Evolutionary conservation across 768 basidiomycete genomes (phyloP).

Genomic region (Clathrus columnatus): DNA sequence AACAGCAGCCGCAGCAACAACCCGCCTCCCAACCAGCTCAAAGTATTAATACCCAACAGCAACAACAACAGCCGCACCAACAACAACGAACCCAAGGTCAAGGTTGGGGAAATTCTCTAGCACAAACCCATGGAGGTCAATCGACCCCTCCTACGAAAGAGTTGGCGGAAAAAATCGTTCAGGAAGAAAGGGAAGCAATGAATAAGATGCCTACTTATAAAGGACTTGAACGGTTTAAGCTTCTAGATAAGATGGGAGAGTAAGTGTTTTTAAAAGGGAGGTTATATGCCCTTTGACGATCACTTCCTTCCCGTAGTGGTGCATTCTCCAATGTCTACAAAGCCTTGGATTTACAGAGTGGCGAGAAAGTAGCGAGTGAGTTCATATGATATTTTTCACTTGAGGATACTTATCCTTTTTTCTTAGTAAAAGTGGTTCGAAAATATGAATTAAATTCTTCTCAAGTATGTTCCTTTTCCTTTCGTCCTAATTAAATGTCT

Average conservation of each 20-base stretch:
- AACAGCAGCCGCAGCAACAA: slow-evolving; percentile 27
- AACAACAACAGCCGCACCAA: slow-evolving; percentile 26
- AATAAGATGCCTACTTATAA: slow-evolving; percentile 77
- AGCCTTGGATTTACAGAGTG: slow-evolving; percentile 66
- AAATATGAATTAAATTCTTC: slow-evolving; percentile 86
- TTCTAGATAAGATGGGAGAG: slow-evolving; percentile 90
- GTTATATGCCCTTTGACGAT: slow-evolving; percentile 9
- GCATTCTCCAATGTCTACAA: slow-evolving; percentile 99
- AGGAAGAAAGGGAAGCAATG: slow-evolving; percentile 67
- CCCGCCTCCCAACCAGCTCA: slow-evolving; percentile 26
- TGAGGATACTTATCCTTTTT: slow-evolving; percentile 12
- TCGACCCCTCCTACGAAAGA: slow-evolving; percentile 19
- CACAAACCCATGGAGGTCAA: slow-evolving; percentile 18
- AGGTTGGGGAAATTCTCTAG: slow-evolving; percentile 20
- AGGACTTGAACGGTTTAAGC: slow-evolving; percentile 71
- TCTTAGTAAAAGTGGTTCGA: slow-evolving; percentile 83
- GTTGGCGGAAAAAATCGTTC: slow-evolving; percentile 57
- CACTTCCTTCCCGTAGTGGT: slow-evolving; percentile 42
- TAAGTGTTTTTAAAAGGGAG: slow-evolving; percentile 34
- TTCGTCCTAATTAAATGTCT: slow-evolving; percentile 9
- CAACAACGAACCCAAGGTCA: slow-evolving; percentile 25
- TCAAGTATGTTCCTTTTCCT: slow-evolving; percentile 56
- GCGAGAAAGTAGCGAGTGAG: slow-evolving; percentile 76
- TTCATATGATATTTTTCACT: slow-evolving; percentile 18
- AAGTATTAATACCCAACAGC: slow-evolving; percentile 14